phyloP scores from a whole-genome alignment of 305 asterid species.

The Fraxinus platypoda region DNA sequence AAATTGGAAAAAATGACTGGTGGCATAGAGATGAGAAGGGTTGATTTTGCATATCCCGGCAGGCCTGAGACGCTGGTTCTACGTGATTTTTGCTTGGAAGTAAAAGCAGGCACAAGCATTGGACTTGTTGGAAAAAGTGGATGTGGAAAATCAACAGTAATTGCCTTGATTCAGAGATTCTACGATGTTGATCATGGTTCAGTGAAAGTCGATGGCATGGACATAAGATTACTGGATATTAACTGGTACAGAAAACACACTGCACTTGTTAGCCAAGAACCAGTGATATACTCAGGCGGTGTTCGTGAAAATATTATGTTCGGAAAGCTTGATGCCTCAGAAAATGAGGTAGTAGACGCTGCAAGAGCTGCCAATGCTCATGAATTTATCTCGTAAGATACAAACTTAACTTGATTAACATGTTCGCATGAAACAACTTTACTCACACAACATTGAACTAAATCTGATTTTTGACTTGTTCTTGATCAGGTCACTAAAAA shows the following conservation, averaged over 20 bases:
- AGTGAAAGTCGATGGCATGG: slow-evolving; percentile 60
- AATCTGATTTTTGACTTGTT: background rate
- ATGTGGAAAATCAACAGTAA: slow-evolving; percentile 81
- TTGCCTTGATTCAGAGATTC: slow-evolving; percentile 66
- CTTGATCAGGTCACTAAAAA: slow-evolving; percentile 50
- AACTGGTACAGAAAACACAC: slow-evolving; percentile 65
- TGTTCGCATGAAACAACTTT: background rate
- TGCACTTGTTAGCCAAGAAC: slow-evolving; percentile 92
- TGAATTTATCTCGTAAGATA: slow-evolving; percentile 69
- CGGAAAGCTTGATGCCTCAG: slow-evolving; percentile 65
- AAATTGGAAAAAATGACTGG: slow-evolving; percentile 53
- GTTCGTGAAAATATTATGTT: slow-evolving; percentile 62
- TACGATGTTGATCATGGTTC: slow-evolving; percentile 61
- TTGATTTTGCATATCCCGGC: slow-evolving; percentile 69
- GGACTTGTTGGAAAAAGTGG: slow-evolving; percentile 90
- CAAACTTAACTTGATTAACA: background rate
- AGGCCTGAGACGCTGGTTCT: slow-evolving; percentile 49
- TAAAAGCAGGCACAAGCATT: slow-evolving; percentile 67
- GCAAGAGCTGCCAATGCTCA: slow-evolving; percentile 86
- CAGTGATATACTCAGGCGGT: slow-evolving; percentile 72
- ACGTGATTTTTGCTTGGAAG: slow-evolving; percentile 58
- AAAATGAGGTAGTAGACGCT: slow-evolving; percentile 64
- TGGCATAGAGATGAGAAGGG: slow-evolving; percentile 57
- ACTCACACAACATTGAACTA: background rate
- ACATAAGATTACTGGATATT: slow-evolving; percentile 55